These are phyloP conservation scores for Ephemerocybe angulata DNA, from an alignment of 768 basidiomycete genomes.

Conservation along the genomic window DNA sequence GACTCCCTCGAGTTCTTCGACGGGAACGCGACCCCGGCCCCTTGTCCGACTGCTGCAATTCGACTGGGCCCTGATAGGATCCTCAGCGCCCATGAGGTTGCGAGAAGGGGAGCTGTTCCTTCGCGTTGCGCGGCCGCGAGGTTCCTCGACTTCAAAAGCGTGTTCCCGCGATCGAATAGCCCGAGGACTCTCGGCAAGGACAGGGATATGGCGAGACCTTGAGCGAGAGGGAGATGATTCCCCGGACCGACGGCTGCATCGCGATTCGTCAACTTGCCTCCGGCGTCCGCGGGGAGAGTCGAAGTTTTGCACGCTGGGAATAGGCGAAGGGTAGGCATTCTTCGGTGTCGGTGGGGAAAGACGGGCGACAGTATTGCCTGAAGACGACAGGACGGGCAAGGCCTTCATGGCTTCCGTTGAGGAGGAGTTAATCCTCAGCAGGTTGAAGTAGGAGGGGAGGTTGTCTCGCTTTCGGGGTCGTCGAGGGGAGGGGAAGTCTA, in stretches of 20 bases:
- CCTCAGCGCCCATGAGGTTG: conserved; percentile 34
- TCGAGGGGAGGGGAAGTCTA: conserved; percentile 33
- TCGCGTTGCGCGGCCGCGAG: conserved; percentile 50
- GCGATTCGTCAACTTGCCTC: conserved; percentile 34
- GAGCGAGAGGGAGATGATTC: conserved; percentile 33
- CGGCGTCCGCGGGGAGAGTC: conserved; percentile 54
- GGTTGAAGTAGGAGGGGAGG: conserved; percentile 72
- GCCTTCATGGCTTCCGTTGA: conserved; percentile 26
- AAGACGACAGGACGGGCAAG: conserved; percentile 46
- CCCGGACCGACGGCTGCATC: conserved; percentile 28
- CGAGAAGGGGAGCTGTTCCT: conserved; percentile 59
- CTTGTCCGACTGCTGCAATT: conserved; percentile 27
- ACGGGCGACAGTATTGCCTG: conserved; percentile 44
- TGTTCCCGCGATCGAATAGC: no score
- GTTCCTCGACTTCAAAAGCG: no score
- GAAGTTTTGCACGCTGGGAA: conserved; percentile 27
- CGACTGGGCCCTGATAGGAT: conserved; percentile 22
- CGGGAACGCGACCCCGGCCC: conserved; percentile 52
- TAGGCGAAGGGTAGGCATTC: conserved; percentile 25
- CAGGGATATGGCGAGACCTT: conserved; percentile 35
- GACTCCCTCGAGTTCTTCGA: conserved; percentile 48
- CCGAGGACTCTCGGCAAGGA: no score
- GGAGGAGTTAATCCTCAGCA: conserved; percentile 52
- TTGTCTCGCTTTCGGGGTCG: conserved; percentile 64
- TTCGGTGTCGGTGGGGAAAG: conserved; percentile 64